phyloP scores from a whole-genome alignment of 2,329 filamentous ascomycete species.

The Monosporascus sp. region DNA sequence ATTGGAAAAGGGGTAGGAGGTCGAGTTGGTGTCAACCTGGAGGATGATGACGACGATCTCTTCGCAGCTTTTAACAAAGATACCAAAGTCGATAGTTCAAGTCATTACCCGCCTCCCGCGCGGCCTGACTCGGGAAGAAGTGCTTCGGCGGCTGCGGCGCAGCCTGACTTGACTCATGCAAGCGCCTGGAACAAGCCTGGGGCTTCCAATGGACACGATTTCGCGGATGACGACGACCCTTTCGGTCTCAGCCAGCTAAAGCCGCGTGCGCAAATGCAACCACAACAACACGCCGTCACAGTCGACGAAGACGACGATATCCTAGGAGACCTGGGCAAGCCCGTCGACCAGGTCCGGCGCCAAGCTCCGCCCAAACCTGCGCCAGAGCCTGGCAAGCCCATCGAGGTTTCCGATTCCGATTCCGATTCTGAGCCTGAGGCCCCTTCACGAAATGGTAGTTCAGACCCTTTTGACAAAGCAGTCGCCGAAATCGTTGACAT shows the following conservation, averaged over 20 bases:
- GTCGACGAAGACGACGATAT: constrained; percentile 58
- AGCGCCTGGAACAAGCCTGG: constrained; percentile 44
- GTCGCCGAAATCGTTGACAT: constrained; percentile 90
- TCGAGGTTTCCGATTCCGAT: constrained; percentile 45
- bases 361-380: constrained; percentile 36
- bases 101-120: constrained; percentile 55
- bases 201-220: constrained; percentile 24
- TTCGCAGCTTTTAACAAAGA: constrained; percentile 63
- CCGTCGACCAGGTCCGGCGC: constrained; percentile 57
- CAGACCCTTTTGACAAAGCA: constrained; percentile 69
- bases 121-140: constrained; percentile 33
- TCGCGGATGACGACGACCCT: constrained; percentile 70
- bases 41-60: constrained; percentile 53
- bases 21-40: constrained; percentile 22
- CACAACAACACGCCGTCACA: constrained; percentile 15
- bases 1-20: constrained; percentile 20
- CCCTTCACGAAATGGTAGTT: constrained; percentile 10
- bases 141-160: constrained; percentile 39
- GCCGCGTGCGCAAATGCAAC: constrained; percentile 26
- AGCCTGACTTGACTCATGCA: constrained; percentile 48
- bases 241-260: constrained; percentile 72
- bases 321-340: constrained; percentile 57
- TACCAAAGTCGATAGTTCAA: constrained; percentile 62
- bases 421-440: constrained; percentile 37
- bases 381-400: constrained; percentile 49